Conservation (phyloP, 1,139 yeast genomes). For the Suhomyces coccinellae region DNA sequence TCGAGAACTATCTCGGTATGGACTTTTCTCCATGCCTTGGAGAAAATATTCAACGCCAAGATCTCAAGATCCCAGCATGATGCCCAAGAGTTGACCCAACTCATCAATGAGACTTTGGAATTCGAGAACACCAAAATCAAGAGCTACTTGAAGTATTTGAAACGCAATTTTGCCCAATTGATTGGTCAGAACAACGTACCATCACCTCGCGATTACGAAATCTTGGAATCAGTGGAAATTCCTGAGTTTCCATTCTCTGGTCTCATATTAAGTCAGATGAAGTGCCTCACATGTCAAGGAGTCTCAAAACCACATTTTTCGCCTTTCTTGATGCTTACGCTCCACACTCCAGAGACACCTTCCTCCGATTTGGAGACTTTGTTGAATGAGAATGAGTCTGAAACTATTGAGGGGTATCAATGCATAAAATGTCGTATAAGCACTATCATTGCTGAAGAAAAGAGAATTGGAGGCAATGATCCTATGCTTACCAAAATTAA, state of each 20-base stretch:
- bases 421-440: conserved; percentile 68
- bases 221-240: conserved; percentile 30
- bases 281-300: conserved; percentile 66
- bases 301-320: conserved; percentile 60
- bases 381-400: conserved; percentile 60
- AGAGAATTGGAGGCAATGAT: conserved; percentile 2
- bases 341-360: conserved; percentile 67
- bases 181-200: conserved; percentile 11
- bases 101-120: conserved; percentile 75
- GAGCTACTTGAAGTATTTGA: conserved; percentile 27
- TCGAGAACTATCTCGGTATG: conserved; percentile 68
- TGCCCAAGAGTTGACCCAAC: conserved; percentile 87
- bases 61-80: conserved; percentile 87
- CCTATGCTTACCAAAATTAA: conserved; percentile 10
- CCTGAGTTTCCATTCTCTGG: conserved; percentile 81
- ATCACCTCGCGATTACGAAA: conserved; percentile 17
- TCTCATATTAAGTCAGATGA: conserved; percentile 60
- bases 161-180: conserved; percentile 12
- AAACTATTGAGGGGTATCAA: conserved; percentile 76
- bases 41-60: conserved; percentile 71
- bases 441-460: conserved; percentile 40
- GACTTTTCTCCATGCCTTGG: conserved; percentile 74
- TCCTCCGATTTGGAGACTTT: conserved; percentile 53
- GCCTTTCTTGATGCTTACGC: conserved; percentile 70
- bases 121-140: conserved; percentile 55